A percentile compares a stretch with the other conserved stretches of the same genome.
phyloP scores from a whole-genome alignment of 768 basidiomycete genomes.

The Hygrophoropsis aurantiaca region DNA sequence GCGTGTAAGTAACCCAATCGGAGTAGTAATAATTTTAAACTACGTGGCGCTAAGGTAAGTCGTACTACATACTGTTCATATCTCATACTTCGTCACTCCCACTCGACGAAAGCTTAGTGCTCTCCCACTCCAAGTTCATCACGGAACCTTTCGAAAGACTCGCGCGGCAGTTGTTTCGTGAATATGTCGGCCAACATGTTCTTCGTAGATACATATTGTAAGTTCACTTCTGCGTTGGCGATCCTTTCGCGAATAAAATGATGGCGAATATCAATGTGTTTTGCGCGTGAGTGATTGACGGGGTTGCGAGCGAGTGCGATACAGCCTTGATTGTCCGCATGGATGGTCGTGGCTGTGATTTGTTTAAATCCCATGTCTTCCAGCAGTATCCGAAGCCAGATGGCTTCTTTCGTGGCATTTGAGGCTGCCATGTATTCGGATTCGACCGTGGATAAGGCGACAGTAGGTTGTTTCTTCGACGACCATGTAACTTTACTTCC shows the following conservation, averaged over 20 bases:
- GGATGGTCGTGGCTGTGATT: conserved; percentile 9
- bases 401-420: conserved; percentile 31
- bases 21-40: too few relatives aligned
- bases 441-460: conserved; percentile 41
- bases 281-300: background rate
- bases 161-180: conserved; percentile 36
- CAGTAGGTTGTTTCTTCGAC: conserved; percentile 36
- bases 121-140: conserved; percentile 15
- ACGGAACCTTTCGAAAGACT: conserved; percentile 14
- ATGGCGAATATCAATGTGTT: conserved; percentile 8
- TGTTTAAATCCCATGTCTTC: conserved; percentile 8
- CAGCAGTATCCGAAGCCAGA: conserved; percentile 33
- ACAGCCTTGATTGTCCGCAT: conserved; percentile 37
- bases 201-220: conserved; percentile 31
- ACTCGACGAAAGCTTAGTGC: too few relatives aligned
- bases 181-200: conserved; percentile 40
- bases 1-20: too few relatives aligned
- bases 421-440: conserved; percentile 42
- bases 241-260: conserved; percentile 40
- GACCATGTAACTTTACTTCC: conserved; percentile 27
- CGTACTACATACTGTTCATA: too few relatives aligned
- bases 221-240: conserved; percentile 17
- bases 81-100: too few relatives aligned
- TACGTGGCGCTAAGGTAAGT: too few relatives aligned
- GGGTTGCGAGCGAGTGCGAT: conserved; percentile 35